phyloP scores from a whole-genome alignment of 139 green algal genomes.

The Dunaliella primolecta region DNA sequence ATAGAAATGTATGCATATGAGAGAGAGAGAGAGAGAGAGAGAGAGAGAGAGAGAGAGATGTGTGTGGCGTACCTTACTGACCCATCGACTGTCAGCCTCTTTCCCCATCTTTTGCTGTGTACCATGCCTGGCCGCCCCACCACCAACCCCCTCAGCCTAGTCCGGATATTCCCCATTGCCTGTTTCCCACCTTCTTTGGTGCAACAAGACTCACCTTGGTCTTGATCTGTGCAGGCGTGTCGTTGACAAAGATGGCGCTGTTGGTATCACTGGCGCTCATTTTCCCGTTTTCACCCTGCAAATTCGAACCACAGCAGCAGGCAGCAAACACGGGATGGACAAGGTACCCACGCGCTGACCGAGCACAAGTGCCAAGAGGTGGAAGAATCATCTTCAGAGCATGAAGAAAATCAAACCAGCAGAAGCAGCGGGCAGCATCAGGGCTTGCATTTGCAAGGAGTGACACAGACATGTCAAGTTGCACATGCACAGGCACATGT shows the following conservation, averaged over 20 bases:
- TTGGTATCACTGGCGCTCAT: slow-evolving; percentile 90
- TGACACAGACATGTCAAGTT: no score
- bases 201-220: slow-evolving; percentile 82
- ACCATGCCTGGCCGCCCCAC: no score
- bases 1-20: no score
- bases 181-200: no score
- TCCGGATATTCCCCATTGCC: no score
- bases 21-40: no score
- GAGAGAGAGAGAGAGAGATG: no score
- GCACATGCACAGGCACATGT: neutral
- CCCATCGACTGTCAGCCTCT: no score
- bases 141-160: neutral
- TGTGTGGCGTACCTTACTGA: no score
- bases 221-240: slow-evolving; percentile 86
- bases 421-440: no score
- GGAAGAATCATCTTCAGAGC: neutral
- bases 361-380: neutral
- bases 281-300: slow-evolving; percentile 95
- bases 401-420: no score
- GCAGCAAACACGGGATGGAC: neutral
- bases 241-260: slow-evolving; percentile 91
- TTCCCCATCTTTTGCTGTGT: no score
- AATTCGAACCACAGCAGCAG: neutral
- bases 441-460: neutral
- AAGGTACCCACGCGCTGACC: neutral